Evolutionary conservation across 2,329 filamentous ascomycete genomes (phyloP).

Genomic region (Magnaporthiopsis poae): DNA sequence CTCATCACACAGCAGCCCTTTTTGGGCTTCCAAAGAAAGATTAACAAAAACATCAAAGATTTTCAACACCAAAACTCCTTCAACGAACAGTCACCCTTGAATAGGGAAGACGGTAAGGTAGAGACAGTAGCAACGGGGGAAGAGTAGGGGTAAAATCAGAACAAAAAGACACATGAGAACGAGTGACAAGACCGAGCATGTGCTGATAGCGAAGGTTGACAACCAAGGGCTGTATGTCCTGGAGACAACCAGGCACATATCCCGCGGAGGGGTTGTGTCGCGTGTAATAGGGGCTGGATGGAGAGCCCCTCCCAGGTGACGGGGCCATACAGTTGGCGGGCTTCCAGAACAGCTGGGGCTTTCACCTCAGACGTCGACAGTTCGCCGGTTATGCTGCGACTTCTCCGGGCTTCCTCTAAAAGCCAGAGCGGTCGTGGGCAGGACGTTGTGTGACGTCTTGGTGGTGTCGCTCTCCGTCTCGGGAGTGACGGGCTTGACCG

Average conservation of each 20-base stretch:
- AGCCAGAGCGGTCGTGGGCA: conserved; percentile 37
- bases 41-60: not conserved
- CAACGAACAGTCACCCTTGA: not conserved
- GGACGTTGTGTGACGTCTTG: not conserved
- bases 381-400: conserved; percentile 25
- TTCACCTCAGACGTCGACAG: conserved; percentile 22
- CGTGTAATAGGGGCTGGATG: not conserved
- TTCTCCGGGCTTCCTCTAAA: conserved; percentile 56
- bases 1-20: not conserved
- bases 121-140: not conserved
- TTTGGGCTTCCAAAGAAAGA: not conserved
- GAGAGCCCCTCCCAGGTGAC: not conserved
- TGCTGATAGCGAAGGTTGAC: not conserved
- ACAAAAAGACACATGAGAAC: not conserved
- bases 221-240: not conserved
- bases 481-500: conserved; percentile 13
- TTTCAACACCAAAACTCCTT: not conserved
- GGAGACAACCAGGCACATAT: not conserved
- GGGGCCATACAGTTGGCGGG: not conserved
- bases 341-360: too few relatives aligned
- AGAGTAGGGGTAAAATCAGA: not conserved
- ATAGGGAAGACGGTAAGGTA: not conserved
- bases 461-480: not conserved
- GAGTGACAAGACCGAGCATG: not conserved
- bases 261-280: not conserved